These are phyloP conservation scores for Dipteronia dyeriana DNA, from an alignment of 345 rosid genomes.

Conservation along the genomic window DNA sequence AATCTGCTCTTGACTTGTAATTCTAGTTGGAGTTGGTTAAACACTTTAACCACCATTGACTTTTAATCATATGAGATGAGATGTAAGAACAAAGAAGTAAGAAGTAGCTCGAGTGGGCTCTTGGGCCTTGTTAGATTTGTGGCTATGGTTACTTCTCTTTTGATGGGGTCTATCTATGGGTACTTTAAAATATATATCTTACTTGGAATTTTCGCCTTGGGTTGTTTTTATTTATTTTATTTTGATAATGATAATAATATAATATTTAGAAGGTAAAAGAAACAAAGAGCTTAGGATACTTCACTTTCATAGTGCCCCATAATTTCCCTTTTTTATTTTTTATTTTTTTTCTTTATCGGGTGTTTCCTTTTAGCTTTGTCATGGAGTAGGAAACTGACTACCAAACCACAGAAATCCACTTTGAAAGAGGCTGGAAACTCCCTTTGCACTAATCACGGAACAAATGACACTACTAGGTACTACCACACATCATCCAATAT, in stretches of 20 bases:
- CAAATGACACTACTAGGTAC: background rate
- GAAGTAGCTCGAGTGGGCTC: no score
- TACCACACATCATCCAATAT: background rate
- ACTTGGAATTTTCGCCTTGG: background rate
- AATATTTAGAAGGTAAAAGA: background rate
- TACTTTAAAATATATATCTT: no score
- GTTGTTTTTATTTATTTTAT: background rate
- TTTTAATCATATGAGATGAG: background rate
- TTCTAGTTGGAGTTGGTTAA: background rate
- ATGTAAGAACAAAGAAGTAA: no score
- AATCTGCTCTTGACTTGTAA: background rate
- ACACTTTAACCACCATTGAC: conserved; percentile 1
- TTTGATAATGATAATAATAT: no score
- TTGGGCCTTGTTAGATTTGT: no score
- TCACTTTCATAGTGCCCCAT: background rate
- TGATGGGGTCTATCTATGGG: no score
- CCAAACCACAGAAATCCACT: background rate
- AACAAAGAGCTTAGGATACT: background rate
- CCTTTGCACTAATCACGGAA: conserved; percentile 17
- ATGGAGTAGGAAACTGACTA: conserved; percentile 7
- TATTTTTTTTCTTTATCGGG: background rate
- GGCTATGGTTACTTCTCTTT: no score
- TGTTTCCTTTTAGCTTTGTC: background rate
- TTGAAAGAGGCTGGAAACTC: conserved; percentile 2
- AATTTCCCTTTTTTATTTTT: background rate